A percentile compares a stretch with the other conserved stretches of the same genome.
These are phyloP conservation scores for Penicillium alfredii DNA, from an alignment of 495 filamentous ascomycete genomes.

Conservation along the genomic window DNA sequence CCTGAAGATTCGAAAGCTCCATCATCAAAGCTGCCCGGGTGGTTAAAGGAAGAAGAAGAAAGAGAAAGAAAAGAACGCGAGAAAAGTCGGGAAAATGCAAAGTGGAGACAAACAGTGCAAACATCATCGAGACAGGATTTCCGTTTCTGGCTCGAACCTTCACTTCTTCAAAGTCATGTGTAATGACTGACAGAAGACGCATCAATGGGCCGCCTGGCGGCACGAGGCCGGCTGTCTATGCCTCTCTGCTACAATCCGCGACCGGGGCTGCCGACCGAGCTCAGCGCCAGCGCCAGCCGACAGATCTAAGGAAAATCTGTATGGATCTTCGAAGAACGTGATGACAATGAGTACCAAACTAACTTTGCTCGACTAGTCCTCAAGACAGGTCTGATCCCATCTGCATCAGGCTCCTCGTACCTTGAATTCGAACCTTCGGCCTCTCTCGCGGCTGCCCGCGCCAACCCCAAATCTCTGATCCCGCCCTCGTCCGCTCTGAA, in stretches of 20 bases:
- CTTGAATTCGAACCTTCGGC: conserved; percentile 70
- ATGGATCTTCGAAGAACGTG: conserved; percentile 28
- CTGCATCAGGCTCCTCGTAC: conserved; percentile 90
- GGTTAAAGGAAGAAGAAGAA: conserved; percentile 24
- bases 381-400: conserved; percentile 86
- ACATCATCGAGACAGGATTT: conserved; percentile 39
- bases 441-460: conserved; percentile 42
- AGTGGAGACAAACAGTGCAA: conserved; percentile 38
- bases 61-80: conserved; percentile 23
- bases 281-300: conserved; percentile 50
- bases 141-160: conserved; percentile 25
- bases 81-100: conserved; percentile 21
- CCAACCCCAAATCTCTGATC: conserved; percentile 42
- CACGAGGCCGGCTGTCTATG: conserved; percentile 70
- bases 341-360: conserved; percentile 9
- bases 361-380: conserved; percentile 51
- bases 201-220: conserved; percentile 81
- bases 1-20: no score
- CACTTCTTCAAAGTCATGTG: conserved; percentile 19
- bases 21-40: conserved; percentile 1
- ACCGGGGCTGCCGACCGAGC: conserved; percentile 34
- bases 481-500: conserved; percentile 64
- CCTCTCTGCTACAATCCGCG: conserved; percentile 36
- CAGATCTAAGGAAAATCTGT: conserved; percentile 80
- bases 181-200: conserved; percentile 81